Evolutionary conservation across 2,329 filamentous ascomycete genomes (phyloP).

Genomic region (Aureobasidium sp.): DNA sequence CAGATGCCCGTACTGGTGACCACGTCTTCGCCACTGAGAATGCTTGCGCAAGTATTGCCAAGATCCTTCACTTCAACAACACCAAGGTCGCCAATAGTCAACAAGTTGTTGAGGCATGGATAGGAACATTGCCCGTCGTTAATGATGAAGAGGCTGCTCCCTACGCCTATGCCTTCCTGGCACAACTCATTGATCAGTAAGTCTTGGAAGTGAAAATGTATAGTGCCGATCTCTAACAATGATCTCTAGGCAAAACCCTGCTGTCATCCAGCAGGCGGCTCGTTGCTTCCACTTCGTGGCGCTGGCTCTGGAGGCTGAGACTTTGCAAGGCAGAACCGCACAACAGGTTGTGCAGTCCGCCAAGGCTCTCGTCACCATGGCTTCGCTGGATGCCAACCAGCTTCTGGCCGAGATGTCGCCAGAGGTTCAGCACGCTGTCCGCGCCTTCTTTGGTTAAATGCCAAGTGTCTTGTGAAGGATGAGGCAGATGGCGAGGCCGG

Average conservation of each 20-base stretch:
- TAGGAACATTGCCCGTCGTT: constrained; percentile 81
- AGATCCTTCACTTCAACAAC: constrained; percentile 87
- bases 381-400: constrained; percentile 68
- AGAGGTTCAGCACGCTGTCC: constrained; percentile 63
- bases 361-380: constrained; percentile 67
- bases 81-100: constrained; percentile 69
- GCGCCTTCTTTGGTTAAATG: constrained; percentile 31
- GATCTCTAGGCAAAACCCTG: constrained; percentile 67
- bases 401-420: constrained; percentile 68
- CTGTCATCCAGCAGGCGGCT: constrained; percentile 66
- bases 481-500: background rate
- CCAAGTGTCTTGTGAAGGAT: background rate
- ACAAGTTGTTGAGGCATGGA: constrained; percentile 74
- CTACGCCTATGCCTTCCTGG: constrained; percentile 88
- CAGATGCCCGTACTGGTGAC: constrained; percentile 79
- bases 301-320: constrained; percentile 84
- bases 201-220: constrained; percentile 34
- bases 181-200: constrained; percentile 90
- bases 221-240: constrained; percentile 24
- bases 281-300: constrained; percentile 81
- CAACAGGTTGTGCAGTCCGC: constrained; percentile 68
- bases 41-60: constrained; percentile 90
- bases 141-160: constrained; percentile 97
- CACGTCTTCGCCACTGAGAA: constrained; percentile 98
- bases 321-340: constrained; percentile 77